Base-by-base conservation (phyloP, 164 flowering plant genomes). In the Paratinospora sagittata region DNA sequence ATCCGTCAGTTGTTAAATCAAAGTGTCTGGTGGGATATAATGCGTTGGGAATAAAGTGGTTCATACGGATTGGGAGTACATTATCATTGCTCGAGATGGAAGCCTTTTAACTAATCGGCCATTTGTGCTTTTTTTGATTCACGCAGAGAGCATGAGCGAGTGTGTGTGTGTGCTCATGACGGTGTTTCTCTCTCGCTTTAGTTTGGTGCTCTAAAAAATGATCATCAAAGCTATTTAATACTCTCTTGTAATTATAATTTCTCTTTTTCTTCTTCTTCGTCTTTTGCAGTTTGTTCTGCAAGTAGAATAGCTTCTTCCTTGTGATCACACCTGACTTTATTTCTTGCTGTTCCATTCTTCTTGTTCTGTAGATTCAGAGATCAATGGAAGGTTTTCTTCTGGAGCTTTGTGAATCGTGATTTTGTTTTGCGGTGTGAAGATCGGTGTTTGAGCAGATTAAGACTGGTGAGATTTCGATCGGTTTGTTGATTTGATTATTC, bases 171-270 rank as follows among this genome's bases (percentile, higher is more conserved):
- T 12, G 19, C 14, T 43, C 49, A 43, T 43, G 49, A 43, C 49
- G 9, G 13, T 43, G 13, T 43, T 11, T 49, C 57, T 49, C 57
- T 49, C n/a, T 13, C 57, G 12, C 16, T 49, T 16, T 10, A 16
- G 19, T 47, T 52, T 52, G 57, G 57, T 49, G 57, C 57, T 49
- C 57, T n/a, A n/a, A n/a, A n/a, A n/a, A n/a, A n/a, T n/a, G n/a
- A n/a, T n/a, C n/a, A n/a, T n/a, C n/a, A n/a, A 49, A 49, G 6
- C 57, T 49, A 49, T 49, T 49, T 49, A 49, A 6, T 49, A 17
- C 17, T 49, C 57, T 17, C 16, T 49, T 47, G 13, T 47, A 16
- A 17, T 49, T 49, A 19, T 49, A 19, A 13, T 49, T 3, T 6
- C 57, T 49, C 19, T 49, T 14, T 49, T 2, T 13, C 52, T 47